Evolutionary conservation across 805 yeast species (phyloP), one percentile per base, ranked within the genome.

Genomic region (Dipodascus geniculatus): DNA sequence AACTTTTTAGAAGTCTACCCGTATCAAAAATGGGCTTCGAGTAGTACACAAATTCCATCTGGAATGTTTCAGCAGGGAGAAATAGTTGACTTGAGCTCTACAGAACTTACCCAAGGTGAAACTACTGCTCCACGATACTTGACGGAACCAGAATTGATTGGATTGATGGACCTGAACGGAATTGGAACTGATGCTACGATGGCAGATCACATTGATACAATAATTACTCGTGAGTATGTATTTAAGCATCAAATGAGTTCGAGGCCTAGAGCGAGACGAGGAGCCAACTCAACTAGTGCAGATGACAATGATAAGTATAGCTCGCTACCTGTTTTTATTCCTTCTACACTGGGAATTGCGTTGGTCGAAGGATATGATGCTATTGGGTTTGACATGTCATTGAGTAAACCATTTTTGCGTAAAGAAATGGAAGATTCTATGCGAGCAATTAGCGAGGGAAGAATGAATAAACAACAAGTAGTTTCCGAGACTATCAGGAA

Each of bases 141-240:
- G 74, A 91, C 98, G 0, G 99, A 93, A 66, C 76, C 96, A 0
- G 99, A 91, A 64, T 74, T 93, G 22, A 88, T 93, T 68, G 83
- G 87, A 8, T 71, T 93, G 49, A 93, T 93, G 99, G 98, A 95
- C 71, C 86, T 82, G 9, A 93, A 93, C 67, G 98, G 98, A 0
- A 93, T 93, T 48, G 99, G 99, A 1, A 93, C 99, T 0, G 99
- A 93, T 71, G 99, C 99, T 0, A 93, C 99, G 0, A 95, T 93
- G 68, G 99, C 98, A 0, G 99, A 93, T 48, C 99, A 93, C 68
- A 93, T 93, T 42, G 89, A 85, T 55, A 90, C 86, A 63, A 81
- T 93, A 48, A 69, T 77, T 24, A 66, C 67, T 9, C 70, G 99
- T 52, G 80, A 81, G 19, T 95, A 90, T 62, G 52, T 70, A 67